A percentile compares a stretch with the other conserved stretches of the same genome.
Conservation (phyloP, 495 filamentous ascomycete species). For the Amniculicola lignicola region DNA sequence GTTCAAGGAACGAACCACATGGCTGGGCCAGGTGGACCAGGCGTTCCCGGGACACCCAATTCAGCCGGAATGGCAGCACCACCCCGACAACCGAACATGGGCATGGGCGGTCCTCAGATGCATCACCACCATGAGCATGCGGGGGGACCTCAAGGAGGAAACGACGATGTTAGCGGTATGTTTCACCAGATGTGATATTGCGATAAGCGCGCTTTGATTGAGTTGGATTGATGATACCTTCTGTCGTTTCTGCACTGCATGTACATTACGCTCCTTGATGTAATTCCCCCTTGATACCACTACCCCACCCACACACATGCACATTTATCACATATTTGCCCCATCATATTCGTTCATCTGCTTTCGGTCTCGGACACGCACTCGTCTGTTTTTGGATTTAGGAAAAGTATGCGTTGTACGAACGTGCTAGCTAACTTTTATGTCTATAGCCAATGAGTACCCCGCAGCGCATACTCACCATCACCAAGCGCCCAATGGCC, state of each 20-base stretch:
- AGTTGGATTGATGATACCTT: slow-evolving; percentile 31
- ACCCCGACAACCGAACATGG: slow-evolving; percentile 42
- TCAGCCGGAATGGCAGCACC: slow-evolving; percentile 35
- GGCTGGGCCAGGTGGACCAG: slow-evolving; percentile 51
- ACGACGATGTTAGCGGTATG: slow-evolving; percentile 93
- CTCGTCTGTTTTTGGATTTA: slow-evolving; percentile 18
- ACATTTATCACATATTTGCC: slow-evolving; percentile 31
- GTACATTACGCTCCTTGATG: slow-evolving; percentile 52
- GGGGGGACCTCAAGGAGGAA: slow-evolving; percentile 62
- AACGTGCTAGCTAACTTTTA: slow-evolving; percentile 46
- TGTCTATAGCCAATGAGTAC: slow-evolving; percentile 54
- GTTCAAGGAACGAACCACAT: slow-evolving; percentile 51
- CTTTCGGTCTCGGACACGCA: too few species aligned
- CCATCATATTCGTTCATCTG: too few species aligned
- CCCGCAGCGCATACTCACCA: slow-evolving; percentile 62
- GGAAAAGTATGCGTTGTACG: slow-evolving; percentile 34
- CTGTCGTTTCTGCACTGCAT: slow-evolving; percentile 36
- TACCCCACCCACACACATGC: slow-evolving; percentile 27
- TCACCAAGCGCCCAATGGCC: slow-evolving; percentile 50
- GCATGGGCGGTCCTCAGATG: slow-evolving; percentile 64
- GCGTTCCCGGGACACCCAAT: slow-evolving; percentile 39
- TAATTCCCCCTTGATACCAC: slow-evolving; percentile 51
- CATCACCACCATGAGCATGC: slow-evolving; percentile 80
- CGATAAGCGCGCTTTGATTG: slow-evolving; percentile 27
- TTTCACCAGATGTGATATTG: slow-evolving; percentile 54